Percentiles rank a stretch among this genome's conserved stretches.
These are phyloP conservation scores for Euryodendron excelsum DNA, from an alignment of 148 eudicot species.

Conservation along the genomic window DNA sequence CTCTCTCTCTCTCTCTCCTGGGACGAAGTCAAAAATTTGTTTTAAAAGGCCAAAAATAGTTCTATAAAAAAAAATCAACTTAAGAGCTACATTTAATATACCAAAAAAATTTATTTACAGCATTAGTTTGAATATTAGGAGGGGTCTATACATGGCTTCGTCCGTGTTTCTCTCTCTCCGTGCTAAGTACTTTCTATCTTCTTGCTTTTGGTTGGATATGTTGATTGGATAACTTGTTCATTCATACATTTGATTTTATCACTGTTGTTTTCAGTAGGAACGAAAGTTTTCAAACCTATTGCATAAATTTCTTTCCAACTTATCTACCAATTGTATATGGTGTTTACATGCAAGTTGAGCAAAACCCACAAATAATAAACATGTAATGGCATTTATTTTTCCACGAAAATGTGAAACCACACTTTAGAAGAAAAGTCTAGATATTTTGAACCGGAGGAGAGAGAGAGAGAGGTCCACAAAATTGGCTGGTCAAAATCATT, in stretches of 20 bases:
- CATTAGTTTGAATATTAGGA: no score
- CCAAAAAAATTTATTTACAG: no score
- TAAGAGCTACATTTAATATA: no score
- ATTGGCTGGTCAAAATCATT: not conserved
- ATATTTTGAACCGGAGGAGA: not conserved
- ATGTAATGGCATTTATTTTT: constrained; percentile 8
- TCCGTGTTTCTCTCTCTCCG: no score
- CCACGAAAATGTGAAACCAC: not conserved
- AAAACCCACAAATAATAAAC: not conserved
- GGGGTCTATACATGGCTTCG: no score
- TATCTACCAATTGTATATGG: not conserved
- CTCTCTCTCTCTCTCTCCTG: no score
- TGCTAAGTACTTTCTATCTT: no score
- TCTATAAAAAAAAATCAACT: no score
- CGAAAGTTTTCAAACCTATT: not conserved
- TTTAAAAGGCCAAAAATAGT: no score
- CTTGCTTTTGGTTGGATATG: no score
- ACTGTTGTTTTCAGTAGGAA: not conserved
- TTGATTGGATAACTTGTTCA: not conserved
- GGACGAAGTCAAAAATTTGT: no score
- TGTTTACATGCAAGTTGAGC: not conserved
- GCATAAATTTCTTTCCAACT: not conserved
- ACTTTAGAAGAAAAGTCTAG: not conserved
- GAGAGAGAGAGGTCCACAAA: not conserved
- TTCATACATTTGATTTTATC: not conserved